Conservation (phyloP, 2,329 filamentous ascomycete genomes). For the Colletotrichum caudatum region DNA sequence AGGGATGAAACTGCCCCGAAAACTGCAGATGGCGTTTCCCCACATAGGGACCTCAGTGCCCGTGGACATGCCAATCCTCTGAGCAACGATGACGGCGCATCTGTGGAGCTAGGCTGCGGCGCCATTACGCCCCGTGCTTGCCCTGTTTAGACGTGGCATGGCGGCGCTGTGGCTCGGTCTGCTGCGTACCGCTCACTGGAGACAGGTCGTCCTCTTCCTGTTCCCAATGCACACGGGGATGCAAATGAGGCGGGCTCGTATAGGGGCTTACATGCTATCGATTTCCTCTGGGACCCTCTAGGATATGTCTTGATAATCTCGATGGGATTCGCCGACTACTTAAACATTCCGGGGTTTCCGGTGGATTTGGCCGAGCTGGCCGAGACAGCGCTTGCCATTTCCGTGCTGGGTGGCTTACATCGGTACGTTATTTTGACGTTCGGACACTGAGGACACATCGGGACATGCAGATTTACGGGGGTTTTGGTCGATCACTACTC, state of each 20-base stretch:
- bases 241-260: conserved; percentile 26
- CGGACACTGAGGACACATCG: neutral
- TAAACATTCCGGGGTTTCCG: conserved; percentile 3
- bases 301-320: conserved; percentile 27
- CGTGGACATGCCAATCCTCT: conserved; percentile 10
- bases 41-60: conserved; percentile 7
- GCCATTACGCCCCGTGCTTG: conserved; percentile 9
- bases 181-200: conserved; percentile 8
- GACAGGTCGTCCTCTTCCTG: neutral
- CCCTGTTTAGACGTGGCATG: conserved; percentile 32
- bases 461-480: neutral
- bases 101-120: conserved; percentile 18
- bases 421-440: conserved; percentile 11
- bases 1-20: conserved; percentile 19
- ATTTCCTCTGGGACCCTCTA: conserved; percentile 23
- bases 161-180: conserved; percentile 15
- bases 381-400: conserved; percentile 37
- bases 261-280: conserved; percentile 10
- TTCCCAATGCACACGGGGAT: conserved; percentile 15
- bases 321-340: conserved; percentile 20
- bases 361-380: conserved; percentile 33
- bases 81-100: conserved; percentile 19
- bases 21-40: conserved; percentile 11
- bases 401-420: conserved; percentile 3
- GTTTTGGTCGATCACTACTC: conserved; percentile 15